These are phyloP conservation scores for Ascochyta koolunga DNA, from an alignment of 2,329 filamentous ascomycete species.

Conservation along the genomic window DNA sequence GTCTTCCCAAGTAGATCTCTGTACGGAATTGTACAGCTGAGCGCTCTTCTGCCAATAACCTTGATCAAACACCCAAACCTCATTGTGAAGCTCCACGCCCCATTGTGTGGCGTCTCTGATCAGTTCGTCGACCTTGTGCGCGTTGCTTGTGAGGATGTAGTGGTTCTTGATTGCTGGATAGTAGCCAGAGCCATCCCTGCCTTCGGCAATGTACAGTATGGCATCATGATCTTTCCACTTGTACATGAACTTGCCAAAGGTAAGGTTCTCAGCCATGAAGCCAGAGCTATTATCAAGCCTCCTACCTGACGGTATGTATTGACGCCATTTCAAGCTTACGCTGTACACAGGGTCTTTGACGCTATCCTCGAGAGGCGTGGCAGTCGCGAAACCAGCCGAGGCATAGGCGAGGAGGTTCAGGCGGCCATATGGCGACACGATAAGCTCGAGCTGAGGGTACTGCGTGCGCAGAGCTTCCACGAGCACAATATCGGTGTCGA, in stretches of 20 bases:
- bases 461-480: constrained; percentile 53
- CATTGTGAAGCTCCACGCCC: constrained; percentile 63
- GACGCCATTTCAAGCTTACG: constrained; percentile 42
- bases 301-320: constrained; percentile 48
- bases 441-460: constrained; percentile 54
- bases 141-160: constrained; percentile 51
- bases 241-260: constrained; percentile 55
- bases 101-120: constrained; percentile 63
- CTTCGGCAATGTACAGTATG: constrained; percentile 51
- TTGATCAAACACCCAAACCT: constrained; percentile 70
- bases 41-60: constrained; percentile 68
- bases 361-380: constrained; percentile 50
- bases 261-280: constrained; percentile 44
- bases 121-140: constrained; percentile 55
- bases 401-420: constrained; percentile 53
- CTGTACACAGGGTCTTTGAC: constrained; percentile 46
- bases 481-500: constrained; percentile 53
- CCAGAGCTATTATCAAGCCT: constrained; percentile 48
- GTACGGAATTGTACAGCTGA: constrained; percentile 62
- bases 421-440: constrained; percentile 42
- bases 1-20: constrained; percentile 63
- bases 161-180: constrained; percentile 48
- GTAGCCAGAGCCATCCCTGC: constrained; percentile 44
- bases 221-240: constrained; percentile 54
- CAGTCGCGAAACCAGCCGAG: constrained; percentile 49